phyloP scores from a whole-genome alignment of 2,329 filamentous ascomycete genomes.

The Coniochaeta pulveracea region DNA sequence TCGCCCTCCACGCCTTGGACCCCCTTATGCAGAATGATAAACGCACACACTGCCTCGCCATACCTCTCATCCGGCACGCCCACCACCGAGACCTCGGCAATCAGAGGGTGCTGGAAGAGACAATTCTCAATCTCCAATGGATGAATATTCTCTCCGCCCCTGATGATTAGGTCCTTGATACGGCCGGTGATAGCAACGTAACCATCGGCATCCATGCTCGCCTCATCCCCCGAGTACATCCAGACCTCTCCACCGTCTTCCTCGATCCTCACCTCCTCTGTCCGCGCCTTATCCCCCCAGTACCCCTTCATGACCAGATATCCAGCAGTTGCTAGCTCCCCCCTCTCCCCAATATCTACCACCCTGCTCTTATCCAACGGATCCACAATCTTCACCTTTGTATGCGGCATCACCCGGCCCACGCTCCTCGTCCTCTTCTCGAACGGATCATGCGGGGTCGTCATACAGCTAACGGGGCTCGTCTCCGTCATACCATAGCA shows the following conservation, averaged over 20 bases:
- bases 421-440: slow-evolving; percentile 65
- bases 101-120: slow-evolving; percentile 57
- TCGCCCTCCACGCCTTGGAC: slow-evolving; percentile 16
- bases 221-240: slow-evolving; percentile 94
- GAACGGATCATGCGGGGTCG: slow-evolving; percentile 62
- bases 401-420: slow-evolving; percentile 75
- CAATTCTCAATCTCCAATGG: slow-evolving; percentile 88
- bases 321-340: slow-evolving; percentile 74
- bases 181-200: slow-evolving; percentile 83
- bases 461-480: slow-evolving; percentile 69
- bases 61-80: slow-evolving; percentile 73
- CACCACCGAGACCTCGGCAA: slow-evolving; percentile 72
- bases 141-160: slow-evolving; percentile 92
- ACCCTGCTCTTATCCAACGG: slow-evolving; percentile 45
- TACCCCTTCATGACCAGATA: slow-evolving; percentile 91
- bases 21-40: slow-evolving; percentile 48
- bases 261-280: slow-evolving; percentile 48
- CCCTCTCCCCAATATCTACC: slow-evolving; percentile 53
- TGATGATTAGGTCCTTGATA: slow-evolving; percentile 92
- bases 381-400: slow-evolving; percentile 64
- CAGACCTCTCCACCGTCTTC: slow-evolving; percentile 47
- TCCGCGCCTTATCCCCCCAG: slow-evolving; percentile 62
- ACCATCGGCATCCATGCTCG: slow-evolving; percentile 68
- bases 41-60: slow-evolving; percentile 80
- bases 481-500: slow-evolving; percentile 98